Evolutionary conservation across 1,139 yeast genomes (phyloP).

Genomic region (Diutina mesorugosa): DNA sequence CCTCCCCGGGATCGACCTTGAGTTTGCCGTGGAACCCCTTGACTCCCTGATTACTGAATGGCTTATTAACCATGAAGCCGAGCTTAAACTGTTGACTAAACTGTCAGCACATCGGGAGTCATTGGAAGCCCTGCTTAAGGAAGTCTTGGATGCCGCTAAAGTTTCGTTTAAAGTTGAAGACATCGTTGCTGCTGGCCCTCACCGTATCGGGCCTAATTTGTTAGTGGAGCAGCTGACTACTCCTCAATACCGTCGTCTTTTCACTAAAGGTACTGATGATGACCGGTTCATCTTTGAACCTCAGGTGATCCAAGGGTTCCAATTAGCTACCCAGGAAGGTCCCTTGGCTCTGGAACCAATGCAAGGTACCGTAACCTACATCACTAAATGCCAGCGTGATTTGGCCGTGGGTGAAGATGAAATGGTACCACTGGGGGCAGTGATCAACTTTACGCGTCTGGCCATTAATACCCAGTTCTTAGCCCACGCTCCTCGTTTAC

Average conservation of each 20-base stretch:
- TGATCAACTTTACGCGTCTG: constrained; percentile 65
- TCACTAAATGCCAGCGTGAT: constrained; percentile 8
- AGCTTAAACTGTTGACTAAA: constrained; percentile 12
- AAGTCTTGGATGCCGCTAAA: constrained; percentile 4
- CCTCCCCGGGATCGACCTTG: constrained; percentile 19
- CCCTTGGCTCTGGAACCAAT: constrained; percentile 83
- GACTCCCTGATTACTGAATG: constrained; percentile 38
- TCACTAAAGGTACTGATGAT: constrained; percentile 4
- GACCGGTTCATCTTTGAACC: constrained; percentile 41
- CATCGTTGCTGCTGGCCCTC: constrained; percentile 68
- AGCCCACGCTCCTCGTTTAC: constrained; percentile 76
- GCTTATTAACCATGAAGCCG: constrained; percentile 32
- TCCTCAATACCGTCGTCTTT: constrained; percentile 20
- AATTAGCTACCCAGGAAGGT: constrained; percentile 71
- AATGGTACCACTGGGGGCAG: constrained; percentile 36
- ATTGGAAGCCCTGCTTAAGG: constrained; percentile 3
- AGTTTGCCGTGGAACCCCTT: constrained; percentile 44
- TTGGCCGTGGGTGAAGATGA: constrained; percentile 15
- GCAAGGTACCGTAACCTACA: constrained; percentile 59
- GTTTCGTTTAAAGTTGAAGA: constrained; percentile 19
- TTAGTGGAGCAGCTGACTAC: constrained; percentile 40
- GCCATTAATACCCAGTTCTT: constrained; percentile 57
- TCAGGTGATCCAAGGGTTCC: constrained; percentile 71
- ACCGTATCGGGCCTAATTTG: constrained; percentile 63
- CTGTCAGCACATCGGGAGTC: constrained; percentile 18